Conservation (phyloP, 371 early-diverging fungal species). For the Dichotomocladium elegans region DNA sequence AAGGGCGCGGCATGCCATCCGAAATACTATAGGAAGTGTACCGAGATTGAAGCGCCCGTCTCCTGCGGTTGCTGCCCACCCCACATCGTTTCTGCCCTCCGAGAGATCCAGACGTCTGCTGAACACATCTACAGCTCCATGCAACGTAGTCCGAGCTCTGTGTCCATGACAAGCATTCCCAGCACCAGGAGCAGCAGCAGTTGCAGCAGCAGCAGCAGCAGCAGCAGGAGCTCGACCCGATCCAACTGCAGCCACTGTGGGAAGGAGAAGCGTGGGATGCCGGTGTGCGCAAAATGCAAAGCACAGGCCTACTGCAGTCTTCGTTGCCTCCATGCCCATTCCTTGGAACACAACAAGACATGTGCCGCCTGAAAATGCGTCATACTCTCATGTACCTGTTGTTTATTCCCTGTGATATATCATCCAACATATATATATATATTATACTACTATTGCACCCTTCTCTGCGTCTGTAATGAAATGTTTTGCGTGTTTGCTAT, state of each 20-base stretch:
- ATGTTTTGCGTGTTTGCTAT: too few relatives aligned
- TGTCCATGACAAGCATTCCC: too few relatives aligned
- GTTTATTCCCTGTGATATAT: too few relatives aligned
- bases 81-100: not conserved
- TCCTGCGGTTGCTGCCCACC: not conserved
- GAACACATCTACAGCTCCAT: too few relatives aligned
- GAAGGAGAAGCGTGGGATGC: conserved; percentile 17
- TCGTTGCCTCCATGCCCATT: conserved; percentile 12
- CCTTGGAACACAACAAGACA: too few relatives aligned
- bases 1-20: conserved; percentile 1
- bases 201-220: not conserved
- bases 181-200: too few relatives aligned
- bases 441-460: too few relatives aligned
- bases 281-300: conserved; percentile 21
- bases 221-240: not conserved
- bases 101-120: not conserved
- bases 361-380: too few relatives aligned
- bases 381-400: too few relatives aligned
- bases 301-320: conserved; percentile 17
- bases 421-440: too few relatives aligned
- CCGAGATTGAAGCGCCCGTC: not conserved
- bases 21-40: conserved; percentile 6
- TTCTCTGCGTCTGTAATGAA: too few relatives aligned
- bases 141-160: too few relatives aligned
- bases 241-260: conserved; percentile 14